These are phyloP conservation scores for Xylaria sp. DNA, from an alignment of 2,329 filamentous ascomycete genomes.

Conservation along the genomic window DNA sequence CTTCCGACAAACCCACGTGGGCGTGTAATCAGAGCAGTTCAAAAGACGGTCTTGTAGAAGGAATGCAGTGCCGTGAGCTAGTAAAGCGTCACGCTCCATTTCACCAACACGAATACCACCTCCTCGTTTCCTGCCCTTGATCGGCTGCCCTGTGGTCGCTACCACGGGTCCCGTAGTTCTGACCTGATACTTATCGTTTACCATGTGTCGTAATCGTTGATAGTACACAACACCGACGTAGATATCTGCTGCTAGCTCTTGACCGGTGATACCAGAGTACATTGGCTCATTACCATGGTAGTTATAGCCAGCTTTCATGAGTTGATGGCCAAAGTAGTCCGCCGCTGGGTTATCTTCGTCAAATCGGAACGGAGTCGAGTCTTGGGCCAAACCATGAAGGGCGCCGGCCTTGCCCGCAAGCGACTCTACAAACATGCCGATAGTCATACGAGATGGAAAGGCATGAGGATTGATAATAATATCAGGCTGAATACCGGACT, in stretches of 20 bases:
- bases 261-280: conserved; percentile 96
- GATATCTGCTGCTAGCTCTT: conserved; percentile 93
- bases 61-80: conserved; percentile 96
- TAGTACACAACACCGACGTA: conserved; percentile 98
- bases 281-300: conserved; percentile 99
- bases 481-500: conserved; percentile 95
- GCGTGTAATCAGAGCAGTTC: conserved; percentile 95
- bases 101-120: conserved; percentile 99
- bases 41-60: conserved; percentile 93
- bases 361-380: conserved; percentile 95
- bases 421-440: conserved; percentile 99
- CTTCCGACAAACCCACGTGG: conserved; percentile 86
- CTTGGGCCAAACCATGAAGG: conserved; percentile 94
- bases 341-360: conserved; percentile 90
- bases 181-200: conserved; percentile 99
- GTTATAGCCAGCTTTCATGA: conserved; percentile 95
- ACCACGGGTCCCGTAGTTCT: conserved; percentile 95
- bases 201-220: conserved; percentile 98
- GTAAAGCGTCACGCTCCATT: conserved; percentile 96
- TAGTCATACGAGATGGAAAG: conserved; percentile 99
- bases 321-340: conserved; percentile 95
- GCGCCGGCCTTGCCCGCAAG: conserved; percentile 94
- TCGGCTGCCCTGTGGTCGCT: conserved; percentile 90
- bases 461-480: conserved; percentile 99
- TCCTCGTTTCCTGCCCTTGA: conserved; percentile 95